Conservation (phyloP, 129 eudicot species). For the Mikania micrantha region DNA sequence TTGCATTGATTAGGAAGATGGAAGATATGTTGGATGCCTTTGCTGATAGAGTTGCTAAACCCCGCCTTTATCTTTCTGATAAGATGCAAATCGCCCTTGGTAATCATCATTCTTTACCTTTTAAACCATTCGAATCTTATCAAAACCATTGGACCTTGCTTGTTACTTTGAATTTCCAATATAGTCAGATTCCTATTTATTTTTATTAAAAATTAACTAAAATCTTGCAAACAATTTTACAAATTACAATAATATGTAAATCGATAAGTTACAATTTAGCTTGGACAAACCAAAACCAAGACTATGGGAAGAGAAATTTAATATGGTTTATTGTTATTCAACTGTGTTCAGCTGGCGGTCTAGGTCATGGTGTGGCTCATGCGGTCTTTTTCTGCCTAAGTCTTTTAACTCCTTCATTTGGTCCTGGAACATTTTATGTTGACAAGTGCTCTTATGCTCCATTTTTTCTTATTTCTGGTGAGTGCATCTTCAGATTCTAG, state of each 20-base stretch:
- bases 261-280: neutral
- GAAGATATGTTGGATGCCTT: conserved; percentile 79
- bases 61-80: conserved; percentile 83
- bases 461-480: conserved; percentile 87
- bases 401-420: conserved; percentile 93
- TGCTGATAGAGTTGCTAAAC: conserved; percentile 93
- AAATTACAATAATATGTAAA: neutral
- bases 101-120: conserved; percentile 25
- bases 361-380: conserved; percentile 98
- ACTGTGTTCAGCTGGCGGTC: conserved; percentile 82
- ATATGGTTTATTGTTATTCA: neutral
- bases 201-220: neutral
- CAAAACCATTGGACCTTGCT: neutral
- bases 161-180: neutral
- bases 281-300: neutral
- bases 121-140: neutral
- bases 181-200: neutral
- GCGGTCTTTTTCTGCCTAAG: conserved; percentile 93
- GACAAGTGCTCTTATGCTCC: conserved; percentile 86
- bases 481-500: conserved; percentile 12
- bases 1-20: conserved; percentile 55
- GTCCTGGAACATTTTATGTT: conserved; percentile 86
- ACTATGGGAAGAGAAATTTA: neutral
- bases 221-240: neutral
- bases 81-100: conserved; percentile 99